These are phyloP conservation scores for Dendrobium catenatum DNA, from an alignment of 106 monocot species.

Conservation along the genomic window DNA sequence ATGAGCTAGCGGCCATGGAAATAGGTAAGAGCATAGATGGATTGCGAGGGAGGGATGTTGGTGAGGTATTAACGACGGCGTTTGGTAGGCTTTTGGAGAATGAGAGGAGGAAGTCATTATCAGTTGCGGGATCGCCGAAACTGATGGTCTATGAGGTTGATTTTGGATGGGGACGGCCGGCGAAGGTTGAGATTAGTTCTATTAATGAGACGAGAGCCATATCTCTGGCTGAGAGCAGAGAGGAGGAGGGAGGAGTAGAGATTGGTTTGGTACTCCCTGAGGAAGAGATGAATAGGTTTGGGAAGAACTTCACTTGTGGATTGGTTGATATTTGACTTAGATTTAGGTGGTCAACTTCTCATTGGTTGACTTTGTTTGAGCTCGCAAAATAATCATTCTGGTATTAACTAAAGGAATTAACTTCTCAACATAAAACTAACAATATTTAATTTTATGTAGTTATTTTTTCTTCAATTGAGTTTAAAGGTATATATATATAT, in stretches of 20 bases:
- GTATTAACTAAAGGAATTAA: no score
- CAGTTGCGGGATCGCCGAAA: conserved; percentile 9
- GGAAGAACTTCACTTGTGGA: neutral
- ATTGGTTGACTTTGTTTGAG: no score
- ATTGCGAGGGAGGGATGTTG: neutral
- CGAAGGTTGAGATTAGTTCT: conserved; percentile 10
- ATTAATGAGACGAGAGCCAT: conserved; percentile 7
- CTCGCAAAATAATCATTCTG: no score
- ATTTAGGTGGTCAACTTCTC: no score
- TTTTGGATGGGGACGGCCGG: conserved; percentile 21
- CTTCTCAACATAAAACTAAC: no score
- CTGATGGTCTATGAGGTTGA: conserved; percentile 19
- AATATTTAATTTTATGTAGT: no score
- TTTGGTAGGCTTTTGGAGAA: neutral
- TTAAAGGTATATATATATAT: no score
- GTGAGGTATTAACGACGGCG: neutral
- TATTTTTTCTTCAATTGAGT: no score
- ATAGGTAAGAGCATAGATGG: neutral
- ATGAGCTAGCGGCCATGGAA: neutral
- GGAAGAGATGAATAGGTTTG: conserved; percentile 5
- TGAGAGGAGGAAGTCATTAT: neutral
- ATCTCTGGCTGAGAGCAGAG: conserved; percentile 7
- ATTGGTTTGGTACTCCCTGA: conserved; percentile 7
- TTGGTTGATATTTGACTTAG: neutral
- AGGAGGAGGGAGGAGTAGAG: conserved; percentile 8